Evolutionary conservation across 1,284 basidiomycete genomes (phyloP), one percentile per base, ranked within the genome.

Genomic region (Golubevia sp.): DNA sequence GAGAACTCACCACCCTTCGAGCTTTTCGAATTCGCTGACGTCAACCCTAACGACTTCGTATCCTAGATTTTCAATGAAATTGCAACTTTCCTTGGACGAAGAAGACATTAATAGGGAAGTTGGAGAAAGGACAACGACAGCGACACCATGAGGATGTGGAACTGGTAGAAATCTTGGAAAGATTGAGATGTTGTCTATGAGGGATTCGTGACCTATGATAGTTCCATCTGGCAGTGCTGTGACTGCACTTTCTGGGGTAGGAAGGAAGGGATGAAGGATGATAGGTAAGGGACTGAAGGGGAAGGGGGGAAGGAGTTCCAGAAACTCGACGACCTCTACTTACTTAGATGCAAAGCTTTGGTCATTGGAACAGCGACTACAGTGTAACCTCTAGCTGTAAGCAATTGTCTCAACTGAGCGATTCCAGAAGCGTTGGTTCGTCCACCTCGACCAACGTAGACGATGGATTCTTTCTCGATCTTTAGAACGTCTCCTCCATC

Each of bases 401-500:
- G 49, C 7, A 57, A 13, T 20, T 27, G n/a, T 13, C 55, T 20
- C 20, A 70, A 55, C 52, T 66, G 64, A 2, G n/a, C 13, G 21
- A 68, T 64, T 0, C 66, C 68, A 8, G 49, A 54, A 13, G 48
- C 58, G 21, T 64, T 68, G 7, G 68, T 70, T 30, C 68, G 25
- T 1, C 20, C 6, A 18, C 56, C 55, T 5, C 21, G 18, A 2
- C 68, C 68, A 25, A 64, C 58, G 50, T 70, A 70, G 27, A 70
- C 44, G 51, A 15, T 24, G 23, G 30, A 26, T 67, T 21, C 54
- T 30, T 27, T 55, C 21, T 49, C 27, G 20, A 63, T 50, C 53
- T 70, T 70, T 49, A 70, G 61, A 13, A 70, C 48, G 49, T 70
- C 68, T 25, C 68, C 68, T 26, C 68, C 68, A 50, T 70, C 68